phyloP scores from a whole-genome alignment of 1,284 basidiomycete genomes.

The Ustilago hordei region DNA sequence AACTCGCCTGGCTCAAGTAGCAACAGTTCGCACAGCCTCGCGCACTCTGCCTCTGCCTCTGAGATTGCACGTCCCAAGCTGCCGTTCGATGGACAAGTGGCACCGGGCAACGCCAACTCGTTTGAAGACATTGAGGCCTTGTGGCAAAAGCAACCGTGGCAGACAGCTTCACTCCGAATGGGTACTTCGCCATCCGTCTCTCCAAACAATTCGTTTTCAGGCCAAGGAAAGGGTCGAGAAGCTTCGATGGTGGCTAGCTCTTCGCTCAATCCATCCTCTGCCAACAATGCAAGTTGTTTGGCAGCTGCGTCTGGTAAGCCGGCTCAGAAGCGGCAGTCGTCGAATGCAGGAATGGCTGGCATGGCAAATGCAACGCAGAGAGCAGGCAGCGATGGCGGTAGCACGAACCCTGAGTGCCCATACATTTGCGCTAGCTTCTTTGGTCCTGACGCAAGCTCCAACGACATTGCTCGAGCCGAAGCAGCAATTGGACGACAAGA shows the following conservation, averaged over 20 bases:
- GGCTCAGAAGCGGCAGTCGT: slow-evolving; percentile 4
- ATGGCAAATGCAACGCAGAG: slow-evolving; percentile 4
- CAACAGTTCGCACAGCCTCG: slow-evolving; percentile 41
- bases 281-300: slow-evolving; percentile 14
- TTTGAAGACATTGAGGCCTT: slow-evolving; percentile 53
- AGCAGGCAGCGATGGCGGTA: slow-evolving; percentile 12
- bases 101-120: slow-evolving; percentile 38
- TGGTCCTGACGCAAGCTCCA: slow-evolving; percentile 45
- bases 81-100: slow-evolving; percentile 35
- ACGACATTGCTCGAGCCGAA: slow-evolving; percentile 42
- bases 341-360: slow-evolving; percentile 5
- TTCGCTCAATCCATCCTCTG: slow-evolving; percentile 1
- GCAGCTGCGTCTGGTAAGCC: slow-evolving; percentile 4
- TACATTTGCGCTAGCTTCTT: slow-evolving; percentile 46
- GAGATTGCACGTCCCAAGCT: slow-evolving; percentile 33
- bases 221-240: slow-evolving; percentile 18
- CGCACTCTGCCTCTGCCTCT: slow-evolving; percentile 35
- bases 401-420: slow-evolving; percentile 32
- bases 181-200: slow-evolving; percentile 29
- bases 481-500: slow-evolving; percentile 47
- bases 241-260: slow-evolving; percentile 14
- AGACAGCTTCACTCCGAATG: slow-evolving; percentile 46
- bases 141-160: slow-evolving; percentile 54
- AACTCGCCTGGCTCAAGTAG: slow-evolving; percentile 41
- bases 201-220: slow-evolving; percentile 15